phyloP scores from a whole-genome alignment of 2,329 filamentous ascomycete species.

The Penicillium sp. region DNA sequence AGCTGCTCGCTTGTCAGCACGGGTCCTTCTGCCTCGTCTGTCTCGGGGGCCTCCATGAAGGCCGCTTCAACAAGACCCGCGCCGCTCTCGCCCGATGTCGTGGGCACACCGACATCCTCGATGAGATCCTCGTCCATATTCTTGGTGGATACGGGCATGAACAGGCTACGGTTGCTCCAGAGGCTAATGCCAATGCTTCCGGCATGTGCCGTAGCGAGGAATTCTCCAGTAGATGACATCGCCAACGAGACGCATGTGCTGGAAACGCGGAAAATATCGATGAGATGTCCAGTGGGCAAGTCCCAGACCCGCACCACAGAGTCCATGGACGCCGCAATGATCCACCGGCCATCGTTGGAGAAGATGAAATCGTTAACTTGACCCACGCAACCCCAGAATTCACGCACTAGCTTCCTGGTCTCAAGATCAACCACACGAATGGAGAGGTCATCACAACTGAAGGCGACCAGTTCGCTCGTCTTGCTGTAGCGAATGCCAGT shows the following conservation, averaged over 20 bases:
- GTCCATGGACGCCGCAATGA: constrained; percentile 83
- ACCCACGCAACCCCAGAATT: constrained; percentile 79
- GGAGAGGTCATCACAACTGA: constrained; percentile 84
- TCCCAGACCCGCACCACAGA: constrained; percentile 87
- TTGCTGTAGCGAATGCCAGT: constrained; percentile 78
- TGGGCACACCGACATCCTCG: constrained; percentile 64
- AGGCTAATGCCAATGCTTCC: constrained; percentile 85
- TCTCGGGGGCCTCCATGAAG: constrained; percentile 58
- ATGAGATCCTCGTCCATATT: constrained; percentile 80
- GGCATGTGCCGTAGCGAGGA: constrained; percentile 83
- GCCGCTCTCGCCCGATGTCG: constrained; percentile 79
- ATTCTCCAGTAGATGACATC: constrained; percentile 89
- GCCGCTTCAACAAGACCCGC: constrained; percentile 74
- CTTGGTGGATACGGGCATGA: constrained; percentile 81
- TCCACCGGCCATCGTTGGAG: constrained; percentile 90
- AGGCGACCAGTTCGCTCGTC: constrained; percentile 79
- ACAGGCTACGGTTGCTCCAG: constrained; percentile 93
- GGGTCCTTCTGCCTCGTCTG: constrained; percentile 53
- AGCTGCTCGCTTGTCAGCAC: constrained; percentile 70
- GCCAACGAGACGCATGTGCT: constrained; percentile 79
- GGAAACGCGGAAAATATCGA: constrained; percentile 82
- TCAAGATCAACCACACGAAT: constrained; percentile 88
- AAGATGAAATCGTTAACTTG: constrained; percentile 81
- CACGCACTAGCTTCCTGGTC: constrained; percentile 86
- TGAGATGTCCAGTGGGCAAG: constrained; percentile 89